Evolutionary conservation across 1,139 yeast genomes (phyloP), one percentile per base, ranked within the genome.

Genomic region (Pneumocystis jirovecii): DNA sequence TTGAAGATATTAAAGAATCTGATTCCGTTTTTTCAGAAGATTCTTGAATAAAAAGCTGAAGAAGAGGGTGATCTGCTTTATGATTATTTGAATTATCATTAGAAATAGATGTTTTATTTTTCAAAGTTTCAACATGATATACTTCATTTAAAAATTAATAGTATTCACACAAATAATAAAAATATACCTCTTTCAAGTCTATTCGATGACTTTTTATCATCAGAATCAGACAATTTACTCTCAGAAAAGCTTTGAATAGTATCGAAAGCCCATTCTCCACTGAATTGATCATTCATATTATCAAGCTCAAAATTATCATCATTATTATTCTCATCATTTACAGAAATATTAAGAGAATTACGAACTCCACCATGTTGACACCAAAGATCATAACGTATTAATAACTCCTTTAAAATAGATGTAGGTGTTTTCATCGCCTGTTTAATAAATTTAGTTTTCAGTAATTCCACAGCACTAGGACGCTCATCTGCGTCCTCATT

Each of bases 401-500:
- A 85, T 31, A 93, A 78, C 72, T 90, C 97, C 68, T 85, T 84
- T 67, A 95, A 75, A 0, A 83, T 76, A 1, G 80, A 67, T 0
- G 89, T 86, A 5, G 93, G 83, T 7, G 81, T 75, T 68, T 80
- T 81, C 70, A 82, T 84, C 72, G 87, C 83, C 61, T 78, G 74
- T 70, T 83, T 83, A 64, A 93, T 82, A 68, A 91, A 86, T 73
- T 83, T 87, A 65, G 91, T 82, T 72, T 85, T 89, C 64, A 83
- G 75, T 63, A 95, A 77, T 61, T 89, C 96, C 64, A 89, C 96
- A 0, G 98, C 97, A 63, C 84, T 79, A 0, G 91, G 87, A 70
- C 99, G 80, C 72, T 89, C 96, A 31, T 84, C 85, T 0, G 97
- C 96, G 68, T 87, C 89, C 75, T 95, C 98, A 74, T 93, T 97